These are phyloP conservation scores for Musa acuminata DNA, from an alignment of 176 grass and related monocot genomes.

Conservation along the genomic window DNA sequence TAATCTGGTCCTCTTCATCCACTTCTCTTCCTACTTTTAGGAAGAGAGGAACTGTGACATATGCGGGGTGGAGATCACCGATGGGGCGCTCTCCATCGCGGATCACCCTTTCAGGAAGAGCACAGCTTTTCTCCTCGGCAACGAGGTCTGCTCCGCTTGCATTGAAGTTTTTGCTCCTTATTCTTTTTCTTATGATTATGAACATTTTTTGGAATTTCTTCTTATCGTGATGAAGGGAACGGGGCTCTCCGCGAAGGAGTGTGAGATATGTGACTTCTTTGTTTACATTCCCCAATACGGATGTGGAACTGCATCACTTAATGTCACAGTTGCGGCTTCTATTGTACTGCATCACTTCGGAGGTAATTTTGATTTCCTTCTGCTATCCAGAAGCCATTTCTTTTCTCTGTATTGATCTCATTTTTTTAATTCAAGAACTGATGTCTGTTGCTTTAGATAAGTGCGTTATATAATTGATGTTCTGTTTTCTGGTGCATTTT, in stretches of 20 bases:
- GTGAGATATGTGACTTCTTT: constrained; percentile 79
- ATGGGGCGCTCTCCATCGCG: constrained; percentile 50
- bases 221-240: constrained; percentile 46
- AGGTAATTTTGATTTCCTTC: constrained; percentile 27
- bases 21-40: constrained; percentile 3
- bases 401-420: too few relatives aligned
- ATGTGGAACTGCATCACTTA: constrained; percentile 83
- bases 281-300: constrained; percentile 93
- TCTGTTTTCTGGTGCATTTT: too few relatives aligned
- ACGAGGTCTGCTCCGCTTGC: constrained; percentile 41
- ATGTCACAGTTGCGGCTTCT: constrained; percentile 86
- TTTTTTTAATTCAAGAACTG: too few relatives aligned
- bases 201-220: background rate
- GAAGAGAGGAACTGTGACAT: constrained; percentile 63
- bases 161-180: background rate
- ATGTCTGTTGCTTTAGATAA: too few relatives aligned
- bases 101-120: constrained; percentile 54
- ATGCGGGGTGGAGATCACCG: constrained; percentile 79
- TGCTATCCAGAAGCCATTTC: background rate
- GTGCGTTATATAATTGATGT: too few relatives aligned
- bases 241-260: constrained; percentile 69
- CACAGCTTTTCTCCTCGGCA: constrained; percentile 85
- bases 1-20: too few relatives aligned
- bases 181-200: background rate
- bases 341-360: constrained; percentile 88